Percentiles rank a stretch among this genome's conserved stretches.
phyloP scores from a whole-genome alignment of 2,329 filamentous ascomycete species.

The Microsporum audouinii region DNA sequence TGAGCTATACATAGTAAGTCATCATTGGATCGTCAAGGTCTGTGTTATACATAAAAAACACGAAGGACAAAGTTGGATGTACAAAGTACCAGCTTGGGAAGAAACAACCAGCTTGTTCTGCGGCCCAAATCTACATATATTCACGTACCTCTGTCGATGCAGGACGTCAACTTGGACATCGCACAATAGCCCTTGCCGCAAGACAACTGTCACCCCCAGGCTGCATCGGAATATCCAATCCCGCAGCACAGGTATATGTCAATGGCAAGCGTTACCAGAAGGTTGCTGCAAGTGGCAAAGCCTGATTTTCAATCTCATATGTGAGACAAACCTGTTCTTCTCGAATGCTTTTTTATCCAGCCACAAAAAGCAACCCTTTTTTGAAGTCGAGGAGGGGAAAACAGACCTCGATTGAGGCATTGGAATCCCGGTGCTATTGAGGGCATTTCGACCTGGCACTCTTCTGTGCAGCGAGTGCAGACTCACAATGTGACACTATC shows the following conservation, averaged over 20 bases:
- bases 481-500: neutral
- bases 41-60: neutral
- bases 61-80: neutral
- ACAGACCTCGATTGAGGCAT: neutral
- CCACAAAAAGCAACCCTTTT: neutral
- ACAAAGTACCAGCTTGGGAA: neutral
- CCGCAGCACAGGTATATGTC: neutral
- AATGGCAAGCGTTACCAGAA: neutral
- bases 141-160: neutral
- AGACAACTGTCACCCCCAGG: neutral
- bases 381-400: neutral
- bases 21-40: neutral
- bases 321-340: neutral
- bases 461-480: neutral
- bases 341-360: neutral
- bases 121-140: neutral
- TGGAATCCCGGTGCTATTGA: neutral
- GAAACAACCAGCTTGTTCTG: no score
- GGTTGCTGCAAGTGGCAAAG: neutral
- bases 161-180: neutral
- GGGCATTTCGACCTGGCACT: neutral
- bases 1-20: neutral
- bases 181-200: neutral
- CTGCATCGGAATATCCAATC: neutral
- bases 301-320: neutral